Percentiles rank a stretch among this genome's conserved stretches.
These are phyloP conservation scores for Astragalus membranaceus DNA, from an alignment of 306 rosid genomes.

Conservation along the genomic window DNA sequence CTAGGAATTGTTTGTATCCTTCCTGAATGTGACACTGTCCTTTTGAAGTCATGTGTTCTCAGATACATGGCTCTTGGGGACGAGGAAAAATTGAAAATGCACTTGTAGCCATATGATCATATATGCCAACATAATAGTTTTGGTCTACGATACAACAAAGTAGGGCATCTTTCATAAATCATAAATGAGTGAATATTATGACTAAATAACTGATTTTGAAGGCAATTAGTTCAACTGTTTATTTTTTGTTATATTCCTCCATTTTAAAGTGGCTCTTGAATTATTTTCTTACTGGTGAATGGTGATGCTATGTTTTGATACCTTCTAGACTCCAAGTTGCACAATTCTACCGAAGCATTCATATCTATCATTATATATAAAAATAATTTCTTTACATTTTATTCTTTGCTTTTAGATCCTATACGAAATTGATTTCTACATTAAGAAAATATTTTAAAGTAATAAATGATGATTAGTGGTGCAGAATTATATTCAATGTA, in stretches of 20 bases:
- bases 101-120: background rate
- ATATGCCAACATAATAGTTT: background rate
- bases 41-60: background rate
- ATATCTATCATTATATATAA: background rate
- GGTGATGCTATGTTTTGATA: background rate
- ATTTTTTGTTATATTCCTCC: background rate
- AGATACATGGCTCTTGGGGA: background rate
- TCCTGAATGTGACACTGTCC: background rate
- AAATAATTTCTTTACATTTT: background rate
- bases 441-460: conserved; percentile 12
- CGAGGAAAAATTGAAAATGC: background rate
- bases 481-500: conserved; percentile 93
- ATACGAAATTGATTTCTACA: background rate
- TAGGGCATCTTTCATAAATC: background rate
- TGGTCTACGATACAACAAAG: conserved; percentile 4
- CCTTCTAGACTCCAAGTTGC: background rate
- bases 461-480: conserved; percentile 55
- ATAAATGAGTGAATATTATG: background rate
- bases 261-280: background rate
- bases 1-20: background rate
- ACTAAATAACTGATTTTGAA: background rate
- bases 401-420: too few relatives aligned
- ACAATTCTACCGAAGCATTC: background rate
- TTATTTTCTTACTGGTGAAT: background rate
- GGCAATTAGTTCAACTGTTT: background rate